Base-by-base conservation (phyloP, 2,329 filamentous ascomycete species). In the Chrysosporium keratinophilum region DNA sequence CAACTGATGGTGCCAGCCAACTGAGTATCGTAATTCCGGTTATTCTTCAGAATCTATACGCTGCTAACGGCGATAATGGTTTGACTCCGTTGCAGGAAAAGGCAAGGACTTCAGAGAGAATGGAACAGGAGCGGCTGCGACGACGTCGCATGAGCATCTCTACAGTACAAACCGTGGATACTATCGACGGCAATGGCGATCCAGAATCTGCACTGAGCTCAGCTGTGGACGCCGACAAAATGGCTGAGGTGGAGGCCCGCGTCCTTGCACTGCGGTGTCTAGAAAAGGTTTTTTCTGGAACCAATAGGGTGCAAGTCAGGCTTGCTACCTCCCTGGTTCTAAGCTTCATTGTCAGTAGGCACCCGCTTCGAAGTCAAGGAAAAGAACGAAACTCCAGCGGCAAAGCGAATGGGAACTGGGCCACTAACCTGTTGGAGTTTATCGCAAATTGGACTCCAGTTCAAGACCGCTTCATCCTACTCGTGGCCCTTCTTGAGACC, bases 401-500 rank as follows among this genome's bases (percentile, higher is more conserved):
- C 9, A 70, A 73, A 41, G 68, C 69, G 42, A 77, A 79, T 61
- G 72, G 74, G 43, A 85, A 81, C 48, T 97, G 91, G 91, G 84
- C 88, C 1, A 85, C 88, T 23, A 84, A 83, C 54, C 76, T 97
- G 49, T 88, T 94, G 66, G 81, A 85, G 62, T 78, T 90, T 57
- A 78, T 91, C 51, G 83, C 88, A 14, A 81, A 82, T 55, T 97
- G 90, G 89, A 85, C 89, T 0, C 89, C 93, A 0, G 90, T 97
- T 1, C 91, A 97, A 67, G 88, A 95, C 64, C 85, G 93, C 52
- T 97, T 95, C 71, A 82, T 91, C 39, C 93, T 97, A 54, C 76
- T 96, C 45, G 79, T 95, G 44, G 85, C 87, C 0, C 78, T 85
- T 2, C 82, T 94, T 72, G 90, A 96, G 61, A 80, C 79, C 2